Conservation (phyloP, 1,139 yeast species). For the Sugiyamaella castrensis region DNA sequence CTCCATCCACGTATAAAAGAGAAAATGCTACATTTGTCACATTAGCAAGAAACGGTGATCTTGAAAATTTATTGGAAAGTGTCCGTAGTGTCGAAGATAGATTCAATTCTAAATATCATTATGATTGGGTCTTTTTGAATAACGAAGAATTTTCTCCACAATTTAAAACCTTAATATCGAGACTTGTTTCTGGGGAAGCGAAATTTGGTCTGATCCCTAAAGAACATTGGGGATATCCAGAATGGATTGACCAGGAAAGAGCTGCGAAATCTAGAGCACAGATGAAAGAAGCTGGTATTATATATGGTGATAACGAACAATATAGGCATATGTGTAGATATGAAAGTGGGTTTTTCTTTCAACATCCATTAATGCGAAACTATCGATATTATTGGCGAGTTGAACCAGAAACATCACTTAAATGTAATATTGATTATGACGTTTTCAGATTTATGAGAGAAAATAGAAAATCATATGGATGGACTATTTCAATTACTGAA, state of each 20-base stretch:
- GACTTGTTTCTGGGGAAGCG: constrained; percentile 58
- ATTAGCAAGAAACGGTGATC: constrained; percentile 65
- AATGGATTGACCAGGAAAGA: constrained; percentile 58
- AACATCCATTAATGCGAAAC: constrained; percentile 50
- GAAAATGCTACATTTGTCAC: constrained; percentile 67
- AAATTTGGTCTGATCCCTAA: constrained; percentile 59
- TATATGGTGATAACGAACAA: constrained; percentile 60
- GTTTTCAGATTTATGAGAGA: constrained; percentile 61
- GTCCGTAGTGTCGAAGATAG: constrained; percentile 65
- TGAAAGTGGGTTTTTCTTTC: constrained; percentile 64
- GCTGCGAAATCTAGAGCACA: constrained; percentile 48
- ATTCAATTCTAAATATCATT: constrained; percentile 62
- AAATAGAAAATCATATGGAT: constrained; percentile 59
- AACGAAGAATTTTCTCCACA: constrained; percentile 59
- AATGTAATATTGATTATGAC: constrained; percentile 65
- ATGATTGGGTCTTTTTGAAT: constrained; percentile 80
- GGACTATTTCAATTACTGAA: constrained; percentile 63
- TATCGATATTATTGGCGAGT: constrained; percentile 73
- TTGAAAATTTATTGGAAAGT: constrained; percentile 54
- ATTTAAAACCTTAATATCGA: constrained; percentile 49
- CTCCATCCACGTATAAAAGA: constrained; percentile 2
- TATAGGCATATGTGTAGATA: constrained; percentile 78
- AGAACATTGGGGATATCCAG: constrained; percentile 72
- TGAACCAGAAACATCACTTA: constrained; percentile 61
- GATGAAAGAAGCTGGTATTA: constrained; percentile 44